These are phyloP conservation scores for Euphorbia corollata DNA, from an alignment of 441 rosid species.

Conservation along the genomic window DNA sequence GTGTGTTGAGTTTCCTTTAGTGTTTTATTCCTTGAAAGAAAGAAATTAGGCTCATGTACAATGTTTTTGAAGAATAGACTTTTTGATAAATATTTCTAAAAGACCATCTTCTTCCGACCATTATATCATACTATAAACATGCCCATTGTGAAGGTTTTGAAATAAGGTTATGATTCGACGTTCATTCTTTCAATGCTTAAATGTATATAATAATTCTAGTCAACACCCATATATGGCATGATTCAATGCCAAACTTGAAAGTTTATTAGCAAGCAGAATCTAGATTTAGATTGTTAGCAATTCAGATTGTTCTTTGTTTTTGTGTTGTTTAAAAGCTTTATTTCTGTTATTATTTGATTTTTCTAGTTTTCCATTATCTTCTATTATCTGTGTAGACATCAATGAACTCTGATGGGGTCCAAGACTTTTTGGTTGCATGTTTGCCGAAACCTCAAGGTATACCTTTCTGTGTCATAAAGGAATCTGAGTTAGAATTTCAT, in stretches of 20 bases:
- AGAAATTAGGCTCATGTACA: too few species aligned
- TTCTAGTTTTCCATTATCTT: constrained; percentile 10
- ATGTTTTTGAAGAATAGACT: too few species aligned
- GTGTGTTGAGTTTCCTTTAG: too few species aligned
- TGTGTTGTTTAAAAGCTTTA: constrained; percentile 4
- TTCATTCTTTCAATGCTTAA: not conserved
- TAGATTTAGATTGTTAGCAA: not conserved
- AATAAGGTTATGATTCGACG: too few species aligned
- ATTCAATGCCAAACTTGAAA: not conserved
- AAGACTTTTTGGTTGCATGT: constrained; percentile 28
- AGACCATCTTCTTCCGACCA: too few species aligned
- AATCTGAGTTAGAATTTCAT: not conserved
- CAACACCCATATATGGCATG: not conserved
- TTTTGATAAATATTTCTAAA: too few species aligned
- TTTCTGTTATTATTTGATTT: not conserved
- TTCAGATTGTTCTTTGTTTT: not conserved
- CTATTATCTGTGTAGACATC: constrained; percentile 34
- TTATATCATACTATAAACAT: too few species aligned
- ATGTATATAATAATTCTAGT: not conserved
- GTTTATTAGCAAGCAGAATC: too few species aligned
- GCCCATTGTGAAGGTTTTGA: too few species aligned
- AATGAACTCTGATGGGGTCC: constrained; percentile 27
- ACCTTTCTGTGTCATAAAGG: constrained; percentile 18
- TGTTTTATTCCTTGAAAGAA: too few species aligned
- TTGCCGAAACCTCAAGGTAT: constrained; percentile 44